These are phyloP conservation scores for Suillus sp. DNA, from an alignment of 768 basidiomycete species.

Conservation along the genomic window DNA sequence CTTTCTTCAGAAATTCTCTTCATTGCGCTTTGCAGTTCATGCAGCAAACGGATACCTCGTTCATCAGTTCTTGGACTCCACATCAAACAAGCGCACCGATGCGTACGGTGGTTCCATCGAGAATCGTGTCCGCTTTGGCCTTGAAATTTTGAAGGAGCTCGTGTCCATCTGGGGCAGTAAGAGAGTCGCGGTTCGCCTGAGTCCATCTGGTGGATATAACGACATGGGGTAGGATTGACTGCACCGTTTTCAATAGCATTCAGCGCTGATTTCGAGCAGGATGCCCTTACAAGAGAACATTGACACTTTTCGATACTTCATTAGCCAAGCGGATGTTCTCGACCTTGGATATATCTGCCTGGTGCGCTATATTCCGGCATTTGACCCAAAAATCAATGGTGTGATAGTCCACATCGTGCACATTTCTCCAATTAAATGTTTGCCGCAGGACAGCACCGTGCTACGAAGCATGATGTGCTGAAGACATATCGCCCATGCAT, in stretches of 20 bases:
- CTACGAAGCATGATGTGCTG: constrained; percentile 43
- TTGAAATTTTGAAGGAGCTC: constrained; percentile 51
- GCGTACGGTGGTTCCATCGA: constrained; percentile 61
- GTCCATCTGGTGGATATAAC: constrained; percentile 47
- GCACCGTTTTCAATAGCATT: not conserved
- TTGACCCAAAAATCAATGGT: constrained; percentile 31
- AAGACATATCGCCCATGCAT: constrained; percentile 39
- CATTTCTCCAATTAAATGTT: not conserved
- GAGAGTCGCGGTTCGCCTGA: constrained; percentile 46
- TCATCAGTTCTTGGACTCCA: constrained; percentile 53
- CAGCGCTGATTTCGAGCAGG: constrained; percentile 21
- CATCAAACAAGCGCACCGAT: constrained; percentile 55
- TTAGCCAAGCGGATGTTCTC: constrained; percentile 43
- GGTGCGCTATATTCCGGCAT: constrained; percentile 19
- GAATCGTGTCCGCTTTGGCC: constrained; percentile 56
- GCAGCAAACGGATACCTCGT: constrained; percentile 47
- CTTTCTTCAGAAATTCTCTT: not conserved
- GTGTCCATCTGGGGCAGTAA: constrained; percentile 44
- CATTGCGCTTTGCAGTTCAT: constrained; percentile 35
- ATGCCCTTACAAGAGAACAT: constrained; percentile 49
- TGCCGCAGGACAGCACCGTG: constrained; percentile 33
- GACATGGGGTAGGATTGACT: constrained; percentile 41
- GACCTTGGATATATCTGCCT: constrained; percentile 30
- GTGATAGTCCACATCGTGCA: not conserved
- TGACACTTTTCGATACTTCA: constrained; percentile 43